These are phyloP conservation scores for Curvularia verruculosa DNA, from an alignment of 2,329 filamentous ascomycete genomes.

Conservation along the genomic window DNA sequence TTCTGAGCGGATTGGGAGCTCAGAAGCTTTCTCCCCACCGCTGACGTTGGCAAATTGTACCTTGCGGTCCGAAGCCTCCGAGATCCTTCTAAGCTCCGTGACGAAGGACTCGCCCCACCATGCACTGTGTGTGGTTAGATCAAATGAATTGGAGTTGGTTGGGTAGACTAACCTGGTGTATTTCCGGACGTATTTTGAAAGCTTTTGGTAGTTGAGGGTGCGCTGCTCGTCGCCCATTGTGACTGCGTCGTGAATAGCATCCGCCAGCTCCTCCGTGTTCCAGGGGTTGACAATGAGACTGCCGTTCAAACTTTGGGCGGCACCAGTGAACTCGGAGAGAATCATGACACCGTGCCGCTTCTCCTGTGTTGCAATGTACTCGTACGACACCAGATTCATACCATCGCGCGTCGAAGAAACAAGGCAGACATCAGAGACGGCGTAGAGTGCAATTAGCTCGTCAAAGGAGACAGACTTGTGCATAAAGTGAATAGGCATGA, in stretches of 20 bases:
- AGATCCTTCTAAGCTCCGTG: conserved; percentile 72
- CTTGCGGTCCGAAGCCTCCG: conserved; percentile 59
- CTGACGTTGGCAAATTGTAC: conserved; percentile 36
- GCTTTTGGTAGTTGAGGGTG: conserved; percentile 83
- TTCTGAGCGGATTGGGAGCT: conserved; percentile 4
- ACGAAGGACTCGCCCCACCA: conserved; percentile 98
- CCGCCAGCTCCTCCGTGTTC: conserved; percentile 95
- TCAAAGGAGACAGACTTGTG: conserved; percentile 96
- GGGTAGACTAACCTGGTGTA: conserved; percentile 72
- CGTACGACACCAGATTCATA: conserved; percentile 98
- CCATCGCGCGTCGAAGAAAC: conserved; percentile 96
- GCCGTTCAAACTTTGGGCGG: conserved; percentile 91
- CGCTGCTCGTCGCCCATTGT: conserved; percentile 93
- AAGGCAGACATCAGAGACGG: conserved; percentile 88
- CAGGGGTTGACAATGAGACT: conserved; percentile 96
- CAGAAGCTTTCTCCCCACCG: neutral
- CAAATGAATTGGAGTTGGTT: neutral
- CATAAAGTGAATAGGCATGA: conserved; percentile 98
- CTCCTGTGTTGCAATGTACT: conserved; percentile 94
- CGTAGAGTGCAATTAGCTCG: conserved; percentile 91
- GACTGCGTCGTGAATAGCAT: conserved; percentile 93
- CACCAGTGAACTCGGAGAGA: conserved; percentile 94
- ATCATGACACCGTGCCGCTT: conserved; percentile 93
- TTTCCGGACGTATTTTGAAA: conserved; percentile 95
- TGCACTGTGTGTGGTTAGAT: conserved; percentile 60